Evolutionary conservation across 352 stramenopile species (phyloP).

Genomic region (Globisporangium rhizosaccharum): DNA sequence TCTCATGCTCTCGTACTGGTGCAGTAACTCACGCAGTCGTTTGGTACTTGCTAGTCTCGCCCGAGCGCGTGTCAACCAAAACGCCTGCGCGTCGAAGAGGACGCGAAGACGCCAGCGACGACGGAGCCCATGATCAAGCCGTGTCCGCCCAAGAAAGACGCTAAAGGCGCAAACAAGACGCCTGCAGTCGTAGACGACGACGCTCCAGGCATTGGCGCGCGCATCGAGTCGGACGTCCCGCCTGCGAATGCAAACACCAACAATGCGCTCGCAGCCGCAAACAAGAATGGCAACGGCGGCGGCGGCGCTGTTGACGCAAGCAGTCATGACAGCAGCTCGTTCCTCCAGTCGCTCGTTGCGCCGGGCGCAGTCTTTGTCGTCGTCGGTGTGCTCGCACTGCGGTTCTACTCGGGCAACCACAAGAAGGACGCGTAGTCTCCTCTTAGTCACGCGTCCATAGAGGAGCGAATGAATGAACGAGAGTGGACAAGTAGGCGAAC

Average conservation of each 20-base stretch:
- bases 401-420: slow-evolving; percentile 53
- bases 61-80: slow-evolving; percentile 56
- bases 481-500: too few species aligned
- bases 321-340: slow-evolving; percentile 13
- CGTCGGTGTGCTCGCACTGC: slow-evolving; percentile 42
- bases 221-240: slow-evolving; percentile 16
- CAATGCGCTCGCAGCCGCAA: slow-evolving; percentile 3
- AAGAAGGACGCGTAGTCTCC: slow-evolving; percentile 57
- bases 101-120: slow-evolving; percentile 13
- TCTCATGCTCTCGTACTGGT: not conserved
- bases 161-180: slow-evolving; percentile 13
- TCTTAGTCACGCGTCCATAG: too few species aligned
- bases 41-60: slow-evolving; percentile 20
- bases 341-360: slow-evolving; percentile 34
- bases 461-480: too few species aligned
- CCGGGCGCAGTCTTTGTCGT: slow-evolving; percentile 46
- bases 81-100: slow-evolving; percentile 41
- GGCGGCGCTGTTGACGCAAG: not conserved
- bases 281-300: slow-evolving; percentile 4
- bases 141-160: slow-evolving; percentile 63
- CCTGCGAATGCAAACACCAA: slow-evolving; percentile 7
- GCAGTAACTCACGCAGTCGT: not conserved
- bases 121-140: slow-evolving; percentile 52
- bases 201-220: slow-evolving; percentile 55
- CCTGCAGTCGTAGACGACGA: slow-evolving; percentile 33